Base-by-base conservation (phyloP, 2,329 filamentous ascomycete genomes). In the Epichloe elymi region DNA sequence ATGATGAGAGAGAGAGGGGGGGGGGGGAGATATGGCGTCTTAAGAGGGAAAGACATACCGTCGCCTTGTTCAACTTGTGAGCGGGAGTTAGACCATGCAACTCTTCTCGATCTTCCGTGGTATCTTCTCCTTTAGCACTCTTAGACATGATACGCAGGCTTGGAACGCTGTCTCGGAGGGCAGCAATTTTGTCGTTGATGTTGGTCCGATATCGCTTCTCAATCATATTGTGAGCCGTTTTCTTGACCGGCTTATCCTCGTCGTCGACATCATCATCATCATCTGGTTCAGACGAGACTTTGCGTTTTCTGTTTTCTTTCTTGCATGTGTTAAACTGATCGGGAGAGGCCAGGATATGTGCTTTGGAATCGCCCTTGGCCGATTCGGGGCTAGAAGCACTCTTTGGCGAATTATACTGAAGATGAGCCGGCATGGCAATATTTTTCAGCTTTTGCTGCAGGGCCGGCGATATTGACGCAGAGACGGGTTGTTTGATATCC, bases 21-120 rank as follows among this genome's bases (percentile, higher is more conserved):
- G 15, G 5, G 1, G 20, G n/a, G 26, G 36, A 20, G 20, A 33
- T 14, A 8, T 26, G 12, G 17, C 11, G 15, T 37, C n/a, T 36
- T 10, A 20, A 15, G 36, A 14, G 36, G n/a, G 15, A 37, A 44
- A 3, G 30, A 57, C 65, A 40, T 67, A 83, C 88, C 2, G 90
- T 96, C n/a, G 91, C 91, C 67, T 97, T 97, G 73, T 97, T 97
- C 30, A 96, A 74, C 67, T 97, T 97, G 70, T 94, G 90, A 5
- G 89, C 88, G 1, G 89, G 86, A 2, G 88, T 85, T 48, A 93
- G 72, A 48, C 88, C 88, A 15, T 85, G 74, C 35, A 70, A 61
- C 52, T 93, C 87, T 57, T 94, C 87, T 37, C 85, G 80, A 58
- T 91, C 87, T 53, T 83, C 83, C 0, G 79, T 81, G 0, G 82